phyloP scores from a whole-genome alignment of 2,329 filamentous ascomycete species.

The Xylaria sp. region DNA sequence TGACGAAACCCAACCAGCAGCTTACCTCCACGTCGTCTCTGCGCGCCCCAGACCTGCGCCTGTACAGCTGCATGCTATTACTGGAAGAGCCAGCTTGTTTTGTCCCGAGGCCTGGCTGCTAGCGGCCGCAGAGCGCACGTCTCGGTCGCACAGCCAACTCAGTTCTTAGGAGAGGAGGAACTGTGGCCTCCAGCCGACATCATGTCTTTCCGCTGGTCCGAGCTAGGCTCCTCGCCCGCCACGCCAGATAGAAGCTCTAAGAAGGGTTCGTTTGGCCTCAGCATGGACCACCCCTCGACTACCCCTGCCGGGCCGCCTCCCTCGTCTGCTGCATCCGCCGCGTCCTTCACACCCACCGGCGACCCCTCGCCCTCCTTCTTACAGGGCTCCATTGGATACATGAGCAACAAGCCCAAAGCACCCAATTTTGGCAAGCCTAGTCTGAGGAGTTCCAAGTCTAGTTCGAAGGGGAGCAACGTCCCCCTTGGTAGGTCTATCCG shows the following conservation, averaged over 20 bases:
- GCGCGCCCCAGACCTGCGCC: neutral
- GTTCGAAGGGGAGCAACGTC: slow-evolving; percentile 54
- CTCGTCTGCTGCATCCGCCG: slow-evolving; percentile 54
- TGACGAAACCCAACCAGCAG: slow-evolving; percentile 9
- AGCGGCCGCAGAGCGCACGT: slow-evolving; percentile 12
- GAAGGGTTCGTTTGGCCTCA: slow-evolving; percentile 54
- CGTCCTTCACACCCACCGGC: slow-evolving; percentile 67
- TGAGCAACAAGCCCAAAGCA: slow-evolving; percentile 54
- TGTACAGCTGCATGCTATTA: slow-evolving; percentile 2
- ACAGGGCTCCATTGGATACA: slow-evolving; percentile 64
- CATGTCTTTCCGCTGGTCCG: slow-evolving; percentile 54
- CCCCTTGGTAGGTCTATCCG: slow-evolving; percentile 63
- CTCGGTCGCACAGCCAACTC: slow-evolving; percentile 18
- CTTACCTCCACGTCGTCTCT: neutral
- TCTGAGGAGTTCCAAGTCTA: slow-evolving; percentile 47
- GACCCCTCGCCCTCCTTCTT: slow-evolving; percentile 66
- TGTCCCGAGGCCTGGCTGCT: slow-evolving; percentile 7
- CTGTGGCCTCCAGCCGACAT: slow-evolving; percentile 31
- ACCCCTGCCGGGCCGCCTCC: slow-evolving; percentile 64
- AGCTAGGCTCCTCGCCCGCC: slow-evolving; percentile 58
- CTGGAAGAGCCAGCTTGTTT: slow-evolving; percentile 10
- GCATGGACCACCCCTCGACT: slow-evolving; percentile 60
- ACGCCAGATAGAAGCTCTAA: slow-evolving; percentile 60
- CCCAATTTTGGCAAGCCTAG: slow-evolving; percentile 54
- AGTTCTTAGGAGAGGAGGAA: slow-evolving; percentile 23